Percentiles rank a stretch among this genome's conserved stretches.
Evolutionary conservation across 148 eudicot genomes (phyloP).

Genomic region (Diospyros lotus): DNA sequence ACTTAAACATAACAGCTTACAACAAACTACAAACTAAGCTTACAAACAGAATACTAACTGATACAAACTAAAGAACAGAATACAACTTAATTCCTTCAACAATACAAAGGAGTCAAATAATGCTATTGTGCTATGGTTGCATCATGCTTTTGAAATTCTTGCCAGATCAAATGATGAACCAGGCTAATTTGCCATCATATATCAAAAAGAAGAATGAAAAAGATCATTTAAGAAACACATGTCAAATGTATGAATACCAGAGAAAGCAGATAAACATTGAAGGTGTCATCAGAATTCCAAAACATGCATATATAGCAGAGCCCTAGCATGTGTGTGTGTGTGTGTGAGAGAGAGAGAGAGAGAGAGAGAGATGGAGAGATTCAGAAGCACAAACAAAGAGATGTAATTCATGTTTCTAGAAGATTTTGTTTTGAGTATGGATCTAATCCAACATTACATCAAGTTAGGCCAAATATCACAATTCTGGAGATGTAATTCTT

Average conservation of each 20-base stretch:
- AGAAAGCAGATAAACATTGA: not conserved
- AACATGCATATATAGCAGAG: not conserved
- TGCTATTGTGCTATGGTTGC: too few relatives aligned
- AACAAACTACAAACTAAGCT: too few relatives aligned
- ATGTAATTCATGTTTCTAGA: too few relatives aligned
- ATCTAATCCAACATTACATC: not conserved
- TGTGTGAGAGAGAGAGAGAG: not conserved
- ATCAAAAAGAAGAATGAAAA: not conserved
- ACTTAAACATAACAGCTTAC: too few relatives aligned
- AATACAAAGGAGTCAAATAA: too few relatives aligned
- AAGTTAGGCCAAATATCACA: not conserved
- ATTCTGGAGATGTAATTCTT: not conserved
- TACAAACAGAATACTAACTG: too few relatives aligned
- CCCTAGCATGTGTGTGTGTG: not conserved
- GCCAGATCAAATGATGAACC: not conserved
- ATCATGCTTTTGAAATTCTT: not conserved
- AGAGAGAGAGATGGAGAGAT: too few relatives aligned
- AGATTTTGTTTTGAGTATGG: not conserved
- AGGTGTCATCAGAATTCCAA: not conserved
- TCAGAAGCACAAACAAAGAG: too few relatives aligned
- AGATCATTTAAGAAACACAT: not conserved
- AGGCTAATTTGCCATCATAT: not conserved
- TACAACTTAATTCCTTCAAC: too few relatives aligned
- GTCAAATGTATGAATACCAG: not conserved
- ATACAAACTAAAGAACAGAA: too few relatives aligned